Base-by-base conservation (phyloP, 108 stramenopile genomes). In the Pseudonitzschia multiseries region DNA sequence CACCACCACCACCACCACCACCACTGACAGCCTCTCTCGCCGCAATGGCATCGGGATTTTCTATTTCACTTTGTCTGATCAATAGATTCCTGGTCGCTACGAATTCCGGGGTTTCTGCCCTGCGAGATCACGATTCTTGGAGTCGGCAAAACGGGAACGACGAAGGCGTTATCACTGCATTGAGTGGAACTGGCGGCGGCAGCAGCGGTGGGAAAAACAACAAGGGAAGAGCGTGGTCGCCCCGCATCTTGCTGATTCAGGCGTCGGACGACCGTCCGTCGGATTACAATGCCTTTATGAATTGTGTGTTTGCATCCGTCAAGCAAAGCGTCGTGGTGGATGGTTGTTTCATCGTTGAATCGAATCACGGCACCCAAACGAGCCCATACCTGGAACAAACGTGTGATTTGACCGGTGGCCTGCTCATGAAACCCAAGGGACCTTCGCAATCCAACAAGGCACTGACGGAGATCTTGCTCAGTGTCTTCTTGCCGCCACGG, bases 231-330 rank as follows among this genome's bases (percentile, higher is more conserved):
- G 74, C 68, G 20, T 87, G 86, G 86, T 86, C 92, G 12, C 90
- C 94, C 22, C 82, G 94, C 48, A 76, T 86, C 24, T 78, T 95
- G 17, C 69, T 95, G 41, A 71, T 95, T 12, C 94, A 95, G 81
- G 91, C 92, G 18, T 90, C 94, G 20, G 87, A 89, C 32, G 94
- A 95, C 78, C 80, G 89, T 22, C 79, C 91, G 14, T 59, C 86
- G 15, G 92, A 95, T 65, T 95, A 95, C 89, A 95, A 95, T 69
- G 90, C 92, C 51, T 69, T 95, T 13, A 95, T 95, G 92, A 95
- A 95, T 70, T 95, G 94, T 66, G 86, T 87, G 33, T 95, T 95
- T 84, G 90, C 91, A 2, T 81, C 94, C 12, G 71, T 70, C 26
- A 88, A 93, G 67, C 77, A 82, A 42, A 77, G 83, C 42, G 70